Conservation (phyloP, 805 yeast genomes). For the Starmerella vaccinii region DNA sequence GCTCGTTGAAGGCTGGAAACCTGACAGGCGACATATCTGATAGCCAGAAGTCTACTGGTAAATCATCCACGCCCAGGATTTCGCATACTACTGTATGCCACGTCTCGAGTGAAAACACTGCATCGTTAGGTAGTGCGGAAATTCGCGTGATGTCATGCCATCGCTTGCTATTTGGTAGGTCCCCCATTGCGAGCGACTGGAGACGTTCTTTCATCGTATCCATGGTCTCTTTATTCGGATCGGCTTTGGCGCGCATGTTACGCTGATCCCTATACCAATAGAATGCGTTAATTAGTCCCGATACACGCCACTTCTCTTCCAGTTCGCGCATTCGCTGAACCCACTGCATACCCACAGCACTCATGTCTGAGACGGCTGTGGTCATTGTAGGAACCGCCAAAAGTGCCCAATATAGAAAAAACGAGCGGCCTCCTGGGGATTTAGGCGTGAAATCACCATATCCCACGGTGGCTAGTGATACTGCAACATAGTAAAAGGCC, state of each 20-base stretch:
- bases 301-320: background rate
- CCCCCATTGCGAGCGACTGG: background rate
- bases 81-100: constrained; percentile 14
- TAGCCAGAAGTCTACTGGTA: constrained; percentile 18
- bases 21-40: constrained; percentile 22
- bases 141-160: constrained; percentile 5
- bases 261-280: background rate
- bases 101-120: constrained; percentile 4
- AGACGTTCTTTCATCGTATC: background rate
- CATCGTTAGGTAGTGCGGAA: background rate
- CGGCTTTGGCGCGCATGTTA: background rate
- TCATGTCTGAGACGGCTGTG: constrained; percentile 19
- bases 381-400: constrained; percentile 84
- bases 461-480: constrained; percentile 72
- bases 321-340: background rate
- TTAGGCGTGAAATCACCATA: constrained; percentile 67
- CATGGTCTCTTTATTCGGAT: background rate
- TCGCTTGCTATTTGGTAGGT: background rate
- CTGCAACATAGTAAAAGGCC: constrained; percentile 63
- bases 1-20: constrained; percentile 10
- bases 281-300: background rate
- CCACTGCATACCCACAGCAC: constrained; percentile 1
- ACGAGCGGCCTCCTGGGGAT: constrained; percentile 54
- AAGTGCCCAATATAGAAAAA: constrained; percentile 72
- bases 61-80: background rate